These are phyloP conservation scores for Agastache rugosa DNA, from an alignment of 257 asterid genomes.

Conservation along the genomic window DNA sequence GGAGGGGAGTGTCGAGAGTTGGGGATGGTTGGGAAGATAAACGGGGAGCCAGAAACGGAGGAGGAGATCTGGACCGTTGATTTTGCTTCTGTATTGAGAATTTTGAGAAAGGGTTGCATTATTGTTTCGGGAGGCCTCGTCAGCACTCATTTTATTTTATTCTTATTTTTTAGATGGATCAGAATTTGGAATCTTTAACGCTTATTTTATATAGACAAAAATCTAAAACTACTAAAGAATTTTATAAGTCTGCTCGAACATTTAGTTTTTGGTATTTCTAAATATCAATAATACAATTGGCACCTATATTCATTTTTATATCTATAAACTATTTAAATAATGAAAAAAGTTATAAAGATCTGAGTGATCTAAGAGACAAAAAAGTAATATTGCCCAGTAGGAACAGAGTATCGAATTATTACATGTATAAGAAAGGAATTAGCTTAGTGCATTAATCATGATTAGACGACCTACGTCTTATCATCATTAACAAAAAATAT, in stretches of 20 bases:
- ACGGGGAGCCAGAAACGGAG: constrained; percentile 58
- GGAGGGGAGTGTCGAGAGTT: neutral
- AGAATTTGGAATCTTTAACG: constrained; percentile 38
- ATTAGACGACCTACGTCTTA: neutral
- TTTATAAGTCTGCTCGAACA: neutral
- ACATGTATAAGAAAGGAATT: no score
- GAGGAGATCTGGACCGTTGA: constrained; percentile 65
- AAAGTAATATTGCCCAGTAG: neutral
- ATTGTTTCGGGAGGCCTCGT: constrained; percentile 51
- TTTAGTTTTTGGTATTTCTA: neutral
- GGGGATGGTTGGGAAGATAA: constrained; percentile 58
- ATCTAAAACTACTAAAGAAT: neutral
- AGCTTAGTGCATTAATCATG: no score
- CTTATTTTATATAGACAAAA: neutral
- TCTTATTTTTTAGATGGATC: constrained; percentile 29
- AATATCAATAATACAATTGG: neutral
- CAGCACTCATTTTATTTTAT: constrained; percentile 39
- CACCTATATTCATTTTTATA: no score
- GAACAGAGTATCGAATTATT: no score
- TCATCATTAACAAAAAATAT: no score
- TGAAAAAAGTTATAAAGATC: neutral
- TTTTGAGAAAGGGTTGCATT: constrained; percentile 44
- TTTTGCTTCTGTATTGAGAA: constrained; percentile 36
- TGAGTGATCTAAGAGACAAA: neutral
- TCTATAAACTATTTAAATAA: neutral